Evolutionary conservation across 2,329 filamentous ascomycete genomes (phyloP).

Genomic region (Mycosphaerella sp.): DNA sequence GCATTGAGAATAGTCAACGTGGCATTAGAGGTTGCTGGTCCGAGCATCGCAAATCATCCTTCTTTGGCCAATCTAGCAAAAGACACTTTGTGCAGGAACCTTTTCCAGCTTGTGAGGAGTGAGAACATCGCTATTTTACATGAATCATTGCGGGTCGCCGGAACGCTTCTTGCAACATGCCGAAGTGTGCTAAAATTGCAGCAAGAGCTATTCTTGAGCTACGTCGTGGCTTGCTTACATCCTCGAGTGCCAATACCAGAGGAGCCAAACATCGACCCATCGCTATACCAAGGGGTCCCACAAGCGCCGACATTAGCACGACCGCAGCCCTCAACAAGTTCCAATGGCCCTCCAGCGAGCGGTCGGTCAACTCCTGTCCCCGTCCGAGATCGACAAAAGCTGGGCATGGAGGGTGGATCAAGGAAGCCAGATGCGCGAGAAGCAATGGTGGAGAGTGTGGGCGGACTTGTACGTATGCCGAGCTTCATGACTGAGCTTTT

Average conservation of each 20-base stretch:
- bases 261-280: constrained; percentile 83
- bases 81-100: constrained; percentile 84
- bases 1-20: constrained; percentile 95
- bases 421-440: constrained; percentile 92
- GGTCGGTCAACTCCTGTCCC: constrained; percentile 85
- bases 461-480: constrained; percentile 84
- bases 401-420: constrained; percentile 85
- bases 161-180: constrained; percentile 85
- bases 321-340: constrained; percentile 49
- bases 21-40: constrained; percentile 89
- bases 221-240: constrained; percentile 88
- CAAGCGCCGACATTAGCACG: constrained; percentile 85
- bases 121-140: constrained; percentile 95
- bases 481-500: constrained; percentile 94
- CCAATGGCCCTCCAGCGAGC: constrained; percentile 54
- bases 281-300: constrained; percentile 86
- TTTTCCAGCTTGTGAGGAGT: constrained; percentile 93
- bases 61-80: constrained; percentile 81
- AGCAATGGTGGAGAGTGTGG: constrained; percentile 96
- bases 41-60: constrained; percentile 88
- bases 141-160: constrained; percentile 85
- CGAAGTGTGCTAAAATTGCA: constrained; percentile 87
- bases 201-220: constrained; percentile 92
- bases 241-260: constrained; percentile 89
- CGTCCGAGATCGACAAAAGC: constrained; percentile 83